Conservation (phyloP, 805 yeast genomes). For the Candida argentea region DNA sequence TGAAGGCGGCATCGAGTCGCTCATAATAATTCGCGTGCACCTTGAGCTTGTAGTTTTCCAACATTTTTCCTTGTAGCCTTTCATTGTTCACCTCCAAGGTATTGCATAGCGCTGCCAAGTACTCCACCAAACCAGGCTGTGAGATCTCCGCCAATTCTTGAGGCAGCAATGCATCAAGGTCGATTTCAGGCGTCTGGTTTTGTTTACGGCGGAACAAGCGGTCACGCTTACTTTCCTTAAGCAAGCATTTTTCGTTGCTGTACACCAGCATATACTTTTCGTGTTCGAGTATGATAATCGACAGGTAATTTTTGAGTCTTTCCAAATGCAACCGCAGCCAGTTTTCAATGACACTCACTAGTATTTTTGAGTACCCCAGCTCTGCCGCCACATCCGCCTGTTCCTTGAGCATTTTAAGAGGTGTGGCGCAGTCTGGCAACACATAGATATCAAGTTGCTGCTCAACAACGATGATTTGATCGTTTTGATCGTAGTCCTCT, state of each 20-base stretch:
- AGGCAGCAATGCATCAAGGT: conserved; percentile 29
- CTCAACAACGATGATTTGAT: conserved; percentile 21
- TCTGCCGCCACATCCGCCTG: conserved; percentile 84
- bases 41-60: conserved; percentile 49
- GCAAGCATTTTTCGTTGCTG: conserved; percentile 26
- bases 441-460: conserved; percentile 41
- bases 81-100: conserved; percentile 74
- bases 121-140: conserved; percentile 68
- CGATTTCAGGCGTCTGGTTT: conserved; percentile 9
- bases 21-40: conserved; percentile 38
- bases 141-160: conserved; percentile 28
- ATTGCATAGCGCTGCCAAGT: conserved; percentile 73
- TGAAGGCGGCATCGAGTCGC: conserved; percentile 25
- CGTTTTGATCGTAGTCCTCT: conserved; percentile 30
- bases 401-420: conserved; percentile 77
- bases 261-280: conserved; percentile 32
- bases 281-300: conserved; percentile 37
- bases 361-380: conserved; percentile 68
- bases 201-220: conserved; percentile 19
- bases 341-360: conserved; percentile 67
- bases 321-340: conserved; percentile 51
- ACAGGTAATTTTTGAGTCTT: conserved; percentile 57
- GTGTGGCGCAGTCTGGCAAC: conserved; percentile 68
- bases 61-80: conserved; percentile 54
- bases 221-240: conserved; percentile 35